These are phyloP conservation scores for Fusarium guadeloupense DNA, from an alignment of 2,329 filamentous ascomycete species.

Conservation along the genomic window DNA sequence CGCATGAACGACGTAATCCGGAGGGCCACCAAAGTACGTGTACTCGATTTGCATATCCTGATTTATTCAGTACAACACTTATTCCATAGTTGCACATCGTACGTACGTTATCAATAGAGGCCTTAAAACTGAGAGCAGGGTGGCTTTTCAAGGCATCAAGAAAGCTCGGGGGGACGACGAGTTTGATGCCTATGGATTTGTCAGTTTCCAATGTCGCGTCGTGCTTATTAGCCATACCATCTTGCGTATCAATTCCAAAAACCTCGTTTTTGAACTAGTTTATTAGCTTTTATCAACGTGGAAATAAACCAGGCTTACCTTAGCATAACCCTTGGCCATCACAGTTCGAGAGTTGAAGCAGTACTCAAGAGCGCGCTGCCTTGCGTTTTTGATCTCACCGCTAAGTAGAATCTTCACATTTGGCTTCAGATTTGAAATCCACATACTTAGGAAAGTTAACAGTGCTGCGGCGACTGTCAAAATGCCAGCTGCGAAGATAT, in stretches of 20 bases:
- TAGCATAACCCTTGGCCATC: conserved; percentile 8
- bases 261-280: conserved; percentile 18
- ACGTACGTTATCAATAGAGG: conserved; percentile 12
- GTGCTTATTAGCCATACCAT: neutral
- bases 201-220: fast-evolving
- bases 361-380: conserved; percentile 11
- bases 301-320: fast-evolving
- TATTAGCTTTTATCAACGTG: fast-evolving
- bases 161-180: neutral
- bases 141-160: conserved; percentile 13
- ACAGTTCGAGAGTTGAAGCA: conserved; percentile 15
- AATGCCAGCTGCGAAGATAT: fast-evolving
- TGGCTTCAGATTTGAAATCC: fast-evolving
- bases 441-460: fast-evolving
- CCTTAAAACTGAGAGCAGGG: conserved; percentile 16
- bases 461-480: fast-evolving
- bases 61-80: fast-evolving
- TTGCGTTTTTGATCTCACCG: conserved; percentile 11
- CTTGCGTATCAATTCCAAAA: conserved; percentile 15
- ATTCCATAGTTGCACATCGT: fast-evolving
- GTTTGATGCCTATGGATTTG: neutral
- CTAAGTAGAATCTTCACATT: conserved; percentile 1
- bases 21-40: conserved; percentile 15
- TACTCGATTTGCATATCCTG: conserved; percentile 28
- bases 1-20: conserved; percentile 14